phyloP scores from a whole-genome alignment of 2,329 filamentous ascomycete genomes.

The Microthyrium microscopicum region DNA sequence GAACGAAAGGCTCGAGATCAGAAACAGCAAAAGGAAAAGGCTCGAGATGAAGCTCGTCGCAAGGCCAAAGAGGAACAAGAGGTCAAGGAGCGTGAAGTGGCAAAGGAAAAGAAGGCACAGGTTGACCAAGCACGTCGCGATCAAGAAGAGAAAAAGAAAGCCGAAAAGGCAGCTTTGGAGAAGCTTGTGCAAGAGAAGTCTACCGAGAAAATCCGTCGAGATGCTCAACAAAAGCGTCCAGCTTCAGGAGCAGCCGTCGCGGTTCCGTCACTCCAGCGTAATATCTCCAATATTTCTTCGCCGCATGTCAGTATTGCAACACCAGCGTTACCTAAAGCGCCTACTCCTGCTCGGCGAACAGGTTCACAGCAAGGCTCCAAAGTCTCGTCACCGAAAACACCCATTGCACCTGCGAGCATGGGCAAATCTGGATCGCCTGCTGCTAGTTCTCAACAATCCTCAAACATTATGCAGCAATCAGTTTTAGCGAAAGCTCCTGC shows the following conservation, averaged over 20 bases:
- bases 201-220: constrained; percentile 20
- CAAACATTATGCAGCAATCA: too few species aligned
- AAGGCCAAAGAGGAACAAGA: constrained; percentile 52
- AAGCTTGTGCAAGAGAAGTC: constrained; percentile 25
- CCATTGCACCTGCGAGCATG: constrained; percentile 25
- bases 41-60: constrained; percentile 52
- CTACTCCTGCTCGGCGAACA: constrained; percentile 57
- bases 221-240: constrained; percentile 32
- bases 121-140: constrained; percentile 42
- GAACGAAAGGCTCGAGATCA: constrained; percentile 71
- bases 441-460: constrained; percentile 43
- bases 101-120: constrained; percentile 47
- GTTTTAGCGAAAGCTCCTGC: too few species aligned
- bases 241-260: constrained; percentile 41
- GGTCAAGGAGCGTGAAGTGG: constrained; percentile 57
- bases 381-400: constrained; percentile 51
- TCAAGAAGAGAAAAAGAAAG: constrained; percentile 37
- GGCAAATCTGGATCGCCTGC: constrained; percentile 41
- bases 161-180: constrained; percentile 23
- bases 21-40: constrained; percentile 68
- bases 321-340: constrained; percentile 65
- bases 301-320: constrained; percentile 67
- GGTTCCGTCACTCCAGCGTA: constrained; percentile 36
- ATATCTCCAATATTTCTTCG: constrained; percentile 45
- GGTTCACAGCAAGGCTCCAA: constrained; percentile 63